phyloP scores from a whole-genome alignment of 2,329 filamentous ascomycete species.

The Xylaria hypoxylon region DNA sequence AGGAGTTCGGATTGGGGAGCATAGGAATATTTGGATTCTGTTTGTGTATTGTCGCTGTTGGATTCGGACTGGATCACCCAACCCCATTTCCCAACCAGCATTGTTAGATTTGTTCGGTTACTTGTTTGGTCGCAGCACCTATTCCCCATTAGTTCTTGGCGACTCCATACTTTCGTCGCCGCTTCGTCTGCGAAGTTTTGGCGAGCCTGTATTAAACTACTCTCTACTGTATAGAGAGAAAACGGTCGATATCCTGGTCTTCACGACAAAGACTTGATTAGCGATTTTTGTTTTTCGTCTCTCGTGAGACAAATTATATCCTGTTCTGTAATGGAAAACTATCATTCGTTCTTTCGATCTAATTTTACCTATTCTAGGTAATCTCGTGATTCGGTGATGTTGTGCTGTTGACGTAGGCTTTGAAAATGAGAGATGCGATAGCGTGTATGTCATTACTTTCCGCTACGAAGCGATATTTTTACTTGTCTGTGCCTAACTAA shows the following conservation, averaged over 20 bases:
- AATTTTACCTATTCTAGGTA: not conserved
- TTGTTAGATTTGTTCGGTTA: conserved; percentile 13
- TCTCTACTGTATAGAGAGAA: conserved; percentile 21
- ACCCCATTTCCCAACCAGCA: conserved; percentile 19
- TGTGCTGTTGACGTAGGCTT: not conserved
- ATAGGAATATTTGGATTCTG: conserved; percentile 14
- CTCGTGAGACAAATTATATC: conserved; percentile 26
- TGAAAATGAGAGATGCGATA: not conserved
- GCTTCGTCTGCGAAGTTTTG: conserved; percentile 15
- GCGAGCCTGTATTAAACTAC: not conserved
- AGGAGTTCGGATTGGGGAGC: conserved; percentile 17
- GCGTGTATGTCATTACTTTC: not conserved
- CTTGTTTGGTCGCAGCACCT: conserved; percentile 6
- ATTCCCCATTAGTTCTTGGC: conserved; percentile 8
- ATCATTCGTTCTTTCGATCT: conserved; percentile 18
- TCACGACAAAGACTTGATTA: conserved; percentile 24
- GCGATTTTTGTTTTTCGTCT: conserved; percentile 19
- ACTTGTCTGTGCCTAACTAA: too few species aligned
- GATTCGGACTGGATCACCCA: conserved; percentile 16
- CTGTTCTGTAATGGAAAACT: conserved; percentile 26
- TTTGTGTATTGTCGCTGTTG: conserved; percentile 16
- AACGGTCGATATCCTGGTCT: conserved; percentile 3
- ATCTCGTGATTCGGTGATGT: not conserved
- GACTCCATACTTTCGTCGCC: not conserved
- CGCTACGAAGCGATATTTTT: not conserved